Base-by-base conservation (phyloP, 1,139 yeast genomes). In the Saccharomycopsis phalli region DNA sequence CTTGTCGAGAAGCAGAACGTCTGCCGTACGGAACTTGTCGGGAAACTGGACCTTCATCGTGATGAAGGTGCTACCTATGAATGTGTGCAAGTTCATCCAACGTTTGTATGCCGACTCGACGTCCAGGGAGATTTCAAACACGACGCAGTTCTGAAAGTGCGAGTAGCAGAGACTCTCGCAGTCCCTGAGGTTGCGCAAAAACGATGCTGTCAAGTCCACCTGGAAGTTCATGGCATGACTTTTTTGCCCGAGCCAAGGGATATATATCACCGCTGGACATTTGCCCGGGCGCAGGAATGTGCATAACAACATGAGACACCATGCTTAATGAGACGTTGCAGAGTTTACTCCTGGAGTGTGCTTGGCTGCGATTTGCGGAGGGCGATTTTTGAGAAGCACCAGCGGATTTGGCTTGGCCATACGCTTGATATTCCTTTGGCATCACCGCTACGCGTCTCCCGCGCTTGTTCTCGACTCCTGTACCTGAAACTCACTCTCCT, bases 21-120 rank as follows among this genome's bases (percentile, higher is more conserved):
- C 33, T 23, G 10, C n/a, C 11, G 33, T n/a, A 16, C 20, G 20
- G n/a, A 38, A 29, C 22, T 40, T 40, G 16, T 14, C 14, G 10
- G 38, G 41, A 26, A 29, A 41, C 23, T n/a, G 22, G 18, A 30
- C 28, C 25, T 42, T 42, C 29, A 42, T 32, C 3, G 25, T 14
- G 25, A n/a, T 26, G 13, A 42, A 16, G 14, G 46, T 33, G 35
- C 18, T 33, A 16, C 38, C 20, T 4, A 42, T 27, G 34, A 34
- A 41, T 18, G 18, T 42, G 31, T 42, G 39, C 11, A 42, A 25
- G 31, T 31, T 36, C 46, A 42, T 42, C 46, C 46, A 42, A 18
- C 40, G 40, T 22, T 42, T 42, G 36, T 42, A 42, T 11, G 46
- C 39, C 10, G 10, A 19, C 23, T 25, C 25, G 21, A 18, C 27